Base-by-base conservation (phyloP, 148 eudicot species). In the Nepenthes gracilis region DNA sequence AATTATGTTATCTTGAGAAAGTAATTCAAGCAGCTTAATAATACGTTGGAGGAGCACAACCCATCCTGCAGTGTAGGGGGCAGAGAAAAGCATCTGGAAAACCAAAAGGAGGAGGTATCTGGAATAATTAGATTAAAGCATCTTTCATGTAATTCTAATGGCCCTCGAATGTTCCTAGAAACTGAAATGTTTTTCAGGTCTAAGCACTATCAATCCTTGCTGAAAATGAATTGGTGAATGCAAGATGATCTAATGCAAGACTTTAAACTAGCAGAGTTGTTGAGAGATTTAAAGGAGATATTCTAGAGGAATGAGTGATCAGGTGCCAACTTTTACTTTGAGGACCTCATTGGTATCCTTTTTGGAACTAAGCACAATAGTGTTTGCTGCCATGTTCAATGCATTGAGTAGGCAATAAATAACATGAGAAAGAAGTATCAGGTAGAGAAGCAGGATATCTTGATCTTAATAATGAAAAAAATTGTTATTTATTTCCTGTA, bases 261-360 rank as follows among this genome's bases (percentile, higher is more conserved):
- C 40, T 78, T 80, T 58, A 88, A 93, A 77, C 91, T 84, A 54
- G 73, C 79, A 57, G 98, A 93, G 77, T 63, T 93, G 49, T 86
- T 95, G 33, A 88, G 80, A 77, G 95, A 88, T 73, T 76, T 93
- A 74, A 93, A 93, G 76, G 98, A 93, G 72, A 78, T 88, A 52
- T 93, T 95, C 61, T 89, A 77, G 72, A 86, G 75, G 80, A 93
- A 88, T 78, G 98, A 87, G 98, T 86, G 6, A 35, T 38, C 45
- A 45, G 23, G 23, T 23, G 23, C 23, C 23, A 23, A 23, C 53
- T 43, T 54, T 51, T 61, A 50, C 36, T 36, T 57, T 15, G 33
- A 38, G 23, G 23, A 47, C 23, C 14, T 55, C 36, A 34, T 38
- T 55, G 50, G 36, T 37, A 6, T 11, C 8, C 43, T 57, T 23